Evolutionary conservation across 2,329 filamentous ascomycete species (phyloP).

Genomic region (Zymoseptoria brevis): DNA sequence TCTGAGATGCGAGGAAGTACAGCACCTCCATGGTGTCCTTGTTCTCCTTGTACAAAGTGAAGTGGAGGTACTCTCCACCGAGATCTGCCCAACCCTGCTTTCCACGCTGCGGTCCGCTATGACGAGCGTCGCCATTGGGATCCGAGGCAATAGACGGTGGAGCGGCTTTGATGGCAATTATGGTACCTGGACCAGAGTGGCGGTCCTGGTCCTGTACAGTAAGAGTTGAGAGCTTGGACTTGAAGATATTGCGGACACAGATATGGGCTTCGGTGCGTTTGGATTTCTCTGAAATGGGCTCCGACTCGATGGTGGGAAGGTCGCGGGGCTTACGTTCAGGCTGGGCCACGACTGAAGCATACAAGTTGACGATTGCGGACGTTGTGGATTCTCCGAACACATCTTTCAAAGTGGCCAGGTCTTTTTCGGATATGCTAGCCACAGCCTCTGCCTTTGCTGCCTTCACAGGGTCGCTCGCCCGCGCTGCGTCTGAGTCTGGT

Average conservation of each 20-base stretch:
- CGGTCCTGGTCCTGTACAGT: constrained; percentile 59
- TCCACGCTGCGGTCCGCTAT: constrained; percentile 25
- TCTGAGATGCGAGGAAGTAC: constrained; percentile 63
- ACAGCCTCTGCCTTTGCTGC: constrained; percentile 12
- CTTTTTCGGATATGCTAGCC: constrained; percentile 30
- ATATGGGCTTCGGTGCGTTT: constrained; percentile 57
- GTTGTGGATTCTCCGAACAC: constrained; percentile 48
- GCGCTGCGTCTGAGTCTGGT: background rate
- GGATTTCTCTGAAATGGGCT: constrained; percentile 52
- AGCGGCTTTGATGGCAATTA: constrained; percentile 49
- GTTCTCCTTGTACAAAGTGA: constrained; percentile 93
- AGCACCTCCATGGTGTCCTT: constrained; percentile 92
- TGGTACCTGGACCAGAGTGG: constrained; percentile 46
- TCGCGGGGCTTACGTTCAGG: constrained; percentile 50
- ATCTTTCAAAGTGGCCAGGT: constrained; percentile 31
- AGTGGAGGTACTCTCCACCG: constrained; percentile 77
- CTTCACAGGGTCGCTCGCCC: background rate
- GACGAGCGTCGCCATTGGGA: constrained; percentile 10
- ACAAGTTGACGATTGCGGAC: constrained; percentile 46
- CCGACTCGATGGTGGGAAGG: constrained; percentile 47
- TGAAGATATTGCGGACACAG: constrained; percentile 68
- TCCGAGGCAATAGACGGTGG: constrained; percentile 23
- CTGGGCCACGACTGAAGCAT: constrained; percentile 45
- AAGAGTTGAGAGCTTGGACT: constrained; percentile 65
- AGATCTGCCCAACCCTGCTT: constrained; percentile 56